phyloP scores from a whole-genome alignment of 78 protist genomes.

The Emiliania huxleyi region DNA sequence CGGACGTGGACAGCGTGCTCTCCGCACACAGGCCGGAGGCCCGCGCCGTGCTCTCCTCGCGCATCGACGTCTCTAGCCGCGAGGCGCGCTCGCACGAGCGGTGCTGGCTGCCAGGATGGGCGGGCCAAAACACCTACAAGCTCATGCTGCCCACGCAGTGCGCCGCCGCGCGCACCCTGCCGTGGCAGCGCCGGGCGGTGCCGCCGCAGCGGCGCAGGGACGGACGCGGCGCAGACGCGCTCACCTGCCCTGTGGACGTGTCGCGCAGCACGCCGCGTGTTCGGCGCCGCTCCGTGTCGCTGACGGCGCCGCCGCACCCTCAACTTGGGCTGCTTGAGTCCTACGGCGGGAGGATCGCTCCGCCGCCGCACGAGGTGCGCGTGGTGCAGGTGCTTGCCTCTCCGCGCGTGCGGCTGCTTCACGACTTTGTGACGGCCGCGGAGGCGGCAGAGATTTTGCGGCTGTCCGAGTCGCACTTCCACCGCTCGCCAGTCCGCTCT shows the following conservation, averaged over 20 bases:
- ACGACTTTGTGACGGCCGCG: not conserved
- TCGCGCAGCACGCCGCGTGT: not conserved
- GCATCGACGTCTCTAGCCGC: not conserved
- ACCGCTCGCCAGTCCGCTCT: not conserved
- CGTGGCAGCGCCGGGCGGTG: not conserved
- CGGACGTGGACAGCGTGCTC: not conserved
- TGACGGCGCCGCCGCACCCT: too few relatives aligned
- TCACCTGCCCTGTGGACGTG: not conserved
- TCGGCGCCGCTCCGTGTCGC: too few relatives aligned
- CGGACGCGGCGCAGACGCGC: not conserved
- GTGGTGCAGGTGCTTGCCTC: not conserved
- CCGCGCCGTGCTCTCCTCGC: not conserved
- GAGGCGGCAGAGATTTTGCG: not conserved
- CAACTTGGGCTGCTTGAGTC: too few relatives aligned
- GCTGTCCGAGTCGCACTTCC: not conserved
- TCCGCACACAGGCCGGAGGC: not conserved
- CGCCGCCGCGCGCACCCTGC: not conserved
- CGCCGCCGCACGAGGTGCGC: not conserved
- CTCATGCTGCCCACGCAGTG: not conserved
- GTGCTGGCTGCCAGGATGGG: not conserved
- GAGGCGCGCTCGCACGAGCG: not conserved
- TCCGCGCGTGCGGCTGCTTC: conserved; percentile 16
- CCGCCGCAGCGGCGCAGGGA: not conserved
- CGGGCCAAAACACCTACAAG: not conserved
- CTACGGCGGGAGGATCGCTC: not conserved